Percentiles rank a stretch among this genome's conserved stretches.
These are phyloP conservation scores for Botrytis paeoniae DNA, from an alignment of 2,329 filamentous ascomycete species.

Conservation along the genomic window DNA sequence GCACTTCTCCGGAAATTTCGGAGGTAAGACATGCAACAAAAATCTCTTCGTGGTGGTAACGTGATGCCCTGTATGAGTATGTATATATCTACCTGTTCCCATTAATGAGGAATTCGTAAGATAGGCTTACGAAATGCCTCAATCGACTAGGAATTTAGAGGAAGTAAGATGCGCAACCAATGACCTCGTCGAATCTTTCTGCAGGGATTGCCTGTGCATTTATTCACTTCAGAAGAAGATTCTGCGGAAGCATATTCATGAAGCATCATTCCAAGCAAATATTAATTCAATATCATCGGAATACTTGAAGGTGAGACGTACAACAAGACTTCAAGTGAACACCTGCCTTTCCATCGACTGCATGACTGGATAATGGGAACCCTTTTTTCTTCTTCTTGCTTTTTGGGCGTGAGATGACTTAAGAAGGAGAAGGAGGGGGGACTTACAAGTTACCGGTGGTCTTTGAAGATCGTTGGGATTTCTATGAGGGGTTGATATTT, in stretches of 20 bases:
- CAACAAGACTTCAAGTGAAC: background rate
- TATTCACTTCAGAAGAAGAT: background rate
- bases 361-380: background rate
- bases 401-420: too few species aligned
- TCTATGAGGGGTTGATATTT: background rate
- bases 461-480: background rate
- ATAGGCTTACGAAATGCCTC: background rate
- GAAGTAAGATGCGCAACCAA: background rate
- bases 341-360: background rate
- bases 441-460: too few species aligned
- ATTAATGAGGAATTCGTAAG: background rate
- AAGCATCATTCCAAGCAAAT: background rate
- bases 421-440: background rate
- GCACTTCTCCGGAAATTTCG: background rate
- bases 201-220: background rate
- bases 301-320: background rate
- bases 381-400: too few species aligned
- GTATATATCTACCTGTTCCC: background rate
- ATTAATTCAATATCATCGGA: background rate
- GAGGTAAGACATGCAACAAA: background rate
- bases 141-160: background rate
- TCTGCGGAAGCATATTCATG: background rate
- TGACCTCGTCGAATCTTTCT: too few species aligned
- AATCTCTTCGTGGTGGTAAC: background rate
- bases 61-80: background rate